phyloP scores from a whole-genome alignment of 805 yeast species.

The Hanseniaspora jakobsenii region DNA sequence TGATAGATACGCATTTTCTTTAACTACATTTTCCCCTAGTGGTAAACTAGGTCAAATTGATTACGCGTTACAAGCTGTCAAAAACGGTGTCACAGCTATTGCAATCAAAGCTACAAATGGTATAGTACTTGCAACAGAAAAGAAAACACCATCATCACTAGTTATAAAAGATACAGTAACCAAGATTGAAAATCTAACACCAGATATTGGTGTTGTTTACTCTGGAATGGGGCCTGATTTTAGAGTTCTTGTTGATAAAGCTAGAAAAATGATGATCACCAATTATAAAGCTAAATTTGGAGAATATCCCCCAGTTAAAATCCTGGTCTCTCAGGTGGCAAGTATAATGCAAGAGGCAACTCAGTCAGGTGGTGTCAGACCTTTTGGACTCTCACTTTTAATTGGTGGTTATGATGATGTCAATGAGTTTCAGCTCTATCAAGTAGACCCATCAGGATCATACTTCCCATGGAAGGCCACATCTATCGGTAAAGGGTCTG shows the following conservation, averaged over 20 bases:
- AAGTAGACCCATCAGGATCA: constrained; percentile 96
- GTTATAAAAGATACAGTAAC: constrained; percentile 61
- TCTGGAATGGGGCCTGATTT: constrained; percentile 99
- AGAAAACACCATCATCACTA: constrained; percentile 70
- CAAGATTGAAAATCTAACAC: constrained; percentile 75
- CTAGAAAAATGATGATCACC: constrained; percentile 87
- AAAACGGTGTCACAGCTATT: constrained; percentile 92
- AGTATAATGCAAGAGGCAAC: constrained; percentile 97
- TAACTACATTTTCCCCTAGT: constrained; percentile 95
- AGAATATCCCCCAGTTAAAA: constrained; percentile 93
- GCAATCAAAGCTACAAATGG: constrained; percentile 95
- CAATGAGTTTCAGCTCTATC: constrained; percentile 69
- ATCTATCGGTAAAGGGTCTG: constrained; percentile 92
- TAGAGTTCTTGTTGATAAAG: constrained; percentile 84
- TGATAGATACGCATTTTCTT: constrained; percentile 92
- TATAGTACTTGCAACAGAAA: constrained; percentile 90
- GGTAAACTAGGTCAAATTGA: constrained; percentile 97
- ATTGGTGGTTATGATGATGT: constrained; percentile 88
- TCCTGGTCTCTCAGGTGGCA: constrained; percentile 88
- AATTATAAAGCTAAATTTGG: constrained; percentile 85
- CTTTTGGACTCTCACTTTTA: constrained; percentile 89
- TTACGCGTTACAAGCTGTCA: constrained; percentile 92
- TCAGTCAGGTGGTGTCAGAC: constrained; percentile 96
- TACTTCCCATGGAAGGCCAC: constrained; percentile 99
- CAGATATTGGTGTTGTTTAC: constrained; percentile 92